phyloP scores from a whole-genome alignment of 345 rosid genomes.

The Gynandropsis gynandra region DNA sequence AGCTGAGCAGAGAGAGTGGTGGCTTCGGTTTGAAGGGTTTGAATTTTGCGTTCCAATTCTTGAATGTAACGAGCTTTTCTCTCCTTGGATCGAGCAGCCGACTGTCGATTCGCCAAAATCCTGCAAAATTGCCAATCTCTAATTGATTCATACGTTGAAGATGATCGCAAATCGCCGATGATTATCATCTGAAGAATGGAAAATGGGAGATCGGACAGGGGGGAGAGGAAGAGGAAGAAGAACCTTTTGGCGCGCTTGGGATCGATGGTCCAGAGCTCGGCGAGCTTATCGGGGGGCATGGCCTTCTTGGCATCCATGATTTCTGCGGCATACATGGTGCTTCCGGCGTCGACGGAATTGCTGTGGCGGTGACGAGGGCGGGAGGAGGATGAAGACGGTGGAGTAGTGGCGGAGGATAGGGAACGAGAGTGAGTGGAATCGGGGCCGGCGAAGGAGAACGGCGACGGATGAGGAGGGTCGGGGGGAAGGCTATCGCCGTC shows the following conservation, averaged over 20 bases:
- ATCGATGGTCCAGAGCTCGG: conserved; percentile 62
- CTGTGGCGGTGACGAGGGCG: conserved; percentile 49
- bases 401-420: not conserved
- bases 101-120: conserved; percentile 77
- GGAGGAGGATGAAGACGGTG: conserved; percentile 19
- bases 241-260: conserved; percentile 77
- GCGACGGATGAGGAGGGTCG: not conserved
- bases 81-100: conserved; percentile 89
- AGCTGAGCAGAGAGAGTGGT: conserved; percentile 83
- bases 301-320: conserved; percentile 30
- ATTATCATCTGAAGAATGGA: not conserved
- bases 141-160: not conserved
- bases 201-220: not conserved
- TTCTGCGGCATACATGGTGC: conserved; percentile 14
- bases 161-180: not conserved
- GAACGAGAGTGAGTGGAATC: no score
- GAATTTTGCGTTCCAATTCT: conserved; percentile 81
- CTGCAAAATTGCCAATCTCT: conserved; percentile 29
- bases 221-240: not conserved
- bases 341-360: conserved; percentile 52
- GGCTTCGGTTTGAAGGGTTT: conserved; percentile 73
- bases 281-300: conserved; percentile 62
- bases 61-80: conserved; percentile 72
- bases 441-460: not conserved
- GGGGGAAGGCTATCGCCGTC: not conserved